Evolutionary conservation across 176 grass and related monocot genomes (phyloP), one percentile per base, ranked within the genome.

Genomic region (Triticum timopheevii): DNA sequence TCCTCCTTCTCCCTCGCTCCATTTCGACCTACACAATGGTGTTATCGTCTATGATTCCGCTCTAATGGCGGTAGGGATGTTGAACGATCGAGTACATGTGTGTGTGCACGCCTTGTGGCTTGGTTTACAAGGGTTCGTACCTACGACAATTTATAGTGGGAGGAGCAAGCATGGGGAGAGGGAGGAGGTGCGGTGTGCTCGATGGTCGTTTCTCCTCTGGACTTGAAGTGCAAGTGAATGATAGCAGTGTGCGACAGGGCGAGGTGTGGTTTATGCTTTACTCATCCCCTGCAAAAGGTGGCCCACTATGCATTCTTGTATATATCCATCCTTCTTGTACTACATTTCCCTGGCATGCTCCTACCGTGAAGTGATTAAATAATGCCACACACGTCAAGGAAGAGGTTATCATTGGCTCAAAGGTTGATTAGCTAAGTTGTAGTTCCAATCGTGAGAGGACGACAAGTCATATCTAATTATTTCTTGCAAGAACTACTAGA

Each of bases 201-300:
- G 62, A 56, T n/a, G 35, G 1, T 44, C 24, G 23, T 35, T 50
- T 35, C 17, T 35, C 19, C 52, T 33, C 1, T 33, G 65, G 77
- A 84, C 90, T 92, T 97, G 86, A 73, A 97, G 92, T 97, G 84
- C 63, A 97, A 94, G 90, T 79, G 88, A 97, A 64, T 80, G 38
- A 79, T 81, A 81, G 13, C 47, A 31, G 28, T 71, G 72, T 54
- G 79, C 31, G 85, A 87, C 76, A 91, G 77, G 61, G 82, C 30
- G 22, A 88, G 85, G 85, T 91, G 81, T 91, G 49, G 85, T 88
- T 88, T 90, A 83, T 83, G 82, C 92, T 93, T 93, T 93, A 93
- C 88, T 93, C 92, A 83, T 90, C 88, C 85, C 86, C 86, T 65
- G 73, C 80, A 31, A 67, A 3, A 47, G 23, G 35, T 25, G 27